Evolutionary conservation across 2,329 filamentous ascomycete species (phyloP).

Genomic region (Rhinocladiella mackenziei): DNA sequence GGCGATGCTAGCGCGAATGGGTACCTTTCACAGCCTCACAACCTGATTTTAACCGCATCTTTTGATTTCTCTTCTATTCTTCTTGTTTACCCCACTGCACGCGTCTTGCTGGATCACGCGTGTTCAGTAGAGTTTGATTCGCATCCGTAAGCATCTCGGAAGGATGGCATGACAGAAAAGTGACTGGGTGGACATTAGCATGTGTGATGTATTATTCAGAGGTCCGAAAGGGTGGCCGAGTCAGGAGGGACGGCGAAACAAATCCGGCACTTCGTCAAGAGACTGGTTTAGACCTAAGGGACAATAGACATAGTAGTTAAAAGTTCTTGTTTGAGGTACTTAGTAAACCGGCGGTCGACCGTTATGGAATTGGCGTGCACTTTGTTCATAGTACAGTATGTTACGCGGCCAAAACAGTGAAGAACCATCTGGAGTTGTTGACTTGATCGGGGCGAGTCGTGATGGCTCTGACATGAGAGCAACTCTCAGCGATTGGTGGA

Average conservation of each 20-base stretch:
- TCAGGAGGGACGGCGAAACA: constrained; percentile 7
- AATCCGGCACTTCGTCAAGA: constrained; percentile 4
- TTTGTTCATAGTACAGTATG: too few species aligned
- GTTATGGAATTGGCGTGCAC: too few species aligned
- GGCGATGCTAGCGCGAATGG: constrained; percentile 2
- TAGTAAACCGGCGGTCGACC: too few species aligned
- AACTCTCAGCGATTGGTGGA: constrained; percentile 4
- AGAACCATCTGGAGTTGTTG: too few species aligned
- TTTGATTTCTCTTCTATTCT: not conserved
- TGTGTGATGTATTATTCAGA: too few species aligned
- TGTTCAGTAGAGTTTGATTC: constrained; percentile 1
- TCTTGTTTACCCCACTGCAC: constrained; percentile 1
- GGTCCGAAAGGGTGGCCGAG: not conserved
- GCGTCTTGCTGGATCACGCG: constrained; percentile 5
- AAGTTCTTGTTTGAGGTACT: too few species aligned
- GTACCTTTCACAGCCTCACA: constrained; percentile 21
- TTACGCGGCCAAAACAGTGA: constrained; percentile 1
- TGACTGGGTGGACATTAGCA: too few species aligned
- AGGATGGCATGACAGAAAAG: constrained; percentile 1
- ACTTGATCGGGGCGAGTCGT: too few species aligned
- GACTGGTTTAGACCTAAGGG: too few species aligned
- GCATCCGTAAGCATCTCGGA: not conserved
- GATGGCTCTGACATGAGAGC: too few species aligned
- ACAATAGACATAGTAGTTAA: too few species aligned
- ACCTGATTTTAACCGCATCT: not conserved